phyloP scores from a whole-genome alignment of 148 eudicot genomes.

The Rhododendron williamsianum region DNA sequence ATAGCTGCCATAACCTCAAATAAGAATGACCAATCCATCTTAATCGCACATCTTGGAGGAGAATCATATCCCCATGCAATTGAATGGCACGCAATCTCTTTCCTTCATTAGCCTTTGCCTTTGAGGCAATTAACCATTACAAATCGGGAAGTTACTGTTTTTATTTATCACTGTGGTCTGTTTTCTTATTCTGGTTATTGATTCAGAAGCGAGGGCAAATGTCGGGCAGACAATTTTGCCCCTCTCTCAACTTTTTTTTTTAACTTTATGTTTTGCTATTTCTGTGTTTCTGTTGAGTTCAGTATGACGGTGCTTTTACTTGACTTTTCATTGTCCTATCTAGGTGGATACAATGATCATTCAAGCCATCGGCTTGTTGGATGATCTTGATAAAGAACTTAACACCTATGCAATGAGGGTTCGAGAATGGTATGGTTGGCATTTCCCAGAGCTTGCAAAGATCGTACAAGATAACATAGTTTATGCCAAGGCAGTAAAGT shows the following conservation, averaged over 20 bases:
- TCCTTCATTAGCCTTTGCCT: not conserved
- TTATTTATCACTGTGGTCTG: not conserved
- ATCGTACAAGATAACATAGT: slow-evolving; percentile 82
- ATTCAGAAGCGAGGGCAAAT: not conserved
- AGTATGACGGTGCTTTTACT: not conserved
- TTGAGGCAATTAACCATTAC: not conserved
- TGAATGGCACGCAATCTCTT: not conserved
- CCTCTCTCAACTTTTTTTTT: not conserved
- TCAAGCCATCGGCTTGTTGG: slow-evolving; percentile 94
- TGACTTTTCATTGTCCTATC: not conserved
- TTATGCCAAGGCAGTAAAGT: slow-evolving; percentile 80
- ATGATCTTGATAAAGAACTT: slow-evolving; percentile 95
- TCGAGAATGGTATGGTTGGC: slow-evolving; percentile 99
- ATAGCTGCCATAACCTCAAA: not conserved
- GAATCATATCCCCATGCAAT: not conserved
- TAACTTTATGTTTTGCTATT: not conserved
- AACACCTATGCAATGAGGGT: slow-evolving; percentile 99
- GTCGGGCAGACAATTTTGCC: not conserved
- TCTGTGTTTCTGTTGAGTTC: not conserved
- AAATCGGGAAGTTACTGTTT: not conserved
- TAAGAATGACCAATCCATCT: not conserved
- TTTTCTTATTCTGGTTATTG: not conserved
- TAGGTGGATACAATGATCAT: slow-evolving; percentile 98
- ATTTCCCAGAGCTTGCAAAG: slow-evolving; percentile 96
- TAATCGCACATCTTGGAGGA: not conserved